phyloP scores from a whole-genome alignment of 2,329 filamentous ascomycete genomes.

The Tricladium varicosporioides region DNA sequence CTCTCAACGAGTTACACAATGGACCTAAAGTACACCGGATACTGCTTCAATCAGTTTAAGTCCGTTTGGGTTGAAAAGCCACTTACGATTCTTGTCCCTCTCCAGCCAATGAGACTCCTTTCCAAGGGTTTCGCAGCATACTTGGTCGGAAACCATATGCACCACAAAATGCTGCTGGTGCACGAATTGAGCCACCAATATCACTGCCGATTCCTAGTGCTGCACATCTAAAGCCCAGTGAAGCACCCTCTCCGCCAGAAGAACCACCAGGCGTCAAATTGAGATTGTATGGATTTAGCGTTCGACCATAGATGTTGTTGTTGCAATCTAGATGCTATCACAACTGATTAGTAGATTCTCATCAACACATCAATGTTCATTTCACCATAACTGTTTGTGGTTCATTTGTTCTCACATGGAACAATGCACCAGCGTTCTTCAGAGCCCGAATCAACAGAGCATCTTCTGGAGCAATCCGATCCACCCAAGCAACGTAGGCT shows the following conservation, averaged over 20 bases:
- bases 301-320: constrained; percentile 55
- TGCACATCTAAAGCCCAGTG: constrained; percentile 41
- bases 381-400: constrained; percentile 52
- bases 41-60: not conserved
- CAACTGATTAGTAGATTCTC: not conserved
- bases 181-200: constrained; percentile 43
- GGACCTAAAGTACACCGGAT: constrained; percentile 29
- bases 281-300: constrained; percentile 50
- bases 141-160: constrained; percentile 23
- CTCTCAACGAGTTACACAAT: constrained; percentile 31
- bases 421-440: constrained; percentile 42
- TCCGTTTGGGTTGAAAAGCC: constrained; percentile 18
- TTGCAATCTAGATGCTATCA: constrained; percentile 42
- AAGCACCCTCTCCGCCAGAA: constrained; percentile 59
- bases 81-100: constrained; percentile 36
- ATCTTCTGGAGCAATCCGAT: constrained; percentile 12
- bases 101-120: constrained; percentile 31
- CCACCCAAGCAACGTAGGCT: constrained; percentile 14
- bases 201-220: constrained; percentile 42
- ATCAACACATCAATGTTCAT: not conserved
- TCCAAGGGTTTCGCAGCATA: constrained; percentile 31
- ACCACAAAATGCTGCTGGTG: constrained; percentile 38
- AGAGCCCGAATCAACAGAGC: constrained; percentile 9
- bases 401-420: constrained; percentile 67
- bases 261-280: constrained; percentile 59